Evolutionary conservation across 208 protist species (phyloP).

Genomic region (Kentomonas sorsogonicus): DNA sequence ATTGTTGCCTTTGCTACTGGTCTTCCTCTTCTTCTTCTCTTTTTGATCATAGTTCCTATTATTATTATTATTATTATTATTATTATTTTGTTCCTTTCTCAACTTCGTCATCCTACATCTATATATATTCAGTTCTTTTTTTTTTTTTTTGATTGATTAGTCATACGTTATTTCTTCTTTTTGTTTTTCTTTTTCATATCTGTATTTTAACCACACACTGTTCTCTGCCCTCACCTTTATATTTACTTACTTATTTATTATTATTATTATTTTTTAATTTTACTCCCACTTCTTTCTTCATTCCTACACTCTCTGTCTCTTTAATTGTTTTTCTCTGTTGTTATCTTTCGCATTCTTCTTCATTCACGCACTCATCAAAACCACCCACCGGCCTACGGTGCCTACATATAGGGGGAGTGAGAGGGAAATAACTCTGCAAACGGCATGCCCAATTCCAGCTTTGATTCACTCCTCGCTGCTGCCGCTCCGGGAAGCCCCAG

Average conservation of each 20-base stretch:
- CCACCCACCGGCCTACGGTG: no score
- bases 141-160: background rate
- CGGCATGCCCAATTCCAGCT: no score
- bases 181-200: conserved; percentile 5
- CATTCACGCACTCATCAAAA: no score
- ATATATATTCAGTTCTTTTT: conserved; percentile 1
- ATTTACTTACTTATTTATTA: background rate
- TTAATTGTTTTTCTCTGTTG: conserved; percentile 8
- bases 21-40: conserved; percentile 6
- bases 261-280: background rate
- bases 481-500: no score
- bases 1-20: background rate
- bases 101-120: background rate
- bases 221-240: background rate
- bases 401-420: no score
- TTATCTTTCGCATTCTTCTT: background rate
- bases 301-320: background rate
- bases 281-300: background rate
- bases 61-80: background rate
- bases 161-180: conserved; percentile 5
- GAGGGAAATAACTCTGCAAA: no score
- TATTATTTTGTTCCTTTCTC: conserved; percentile 5
- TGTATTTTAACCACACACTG: background rate
- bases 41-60: background rate
- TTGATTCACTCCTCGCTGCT: no score